Base-by-base conservation (phyloP, 495 filamentous ascomycete species). In the Aspergillus nidulans region DNA sequence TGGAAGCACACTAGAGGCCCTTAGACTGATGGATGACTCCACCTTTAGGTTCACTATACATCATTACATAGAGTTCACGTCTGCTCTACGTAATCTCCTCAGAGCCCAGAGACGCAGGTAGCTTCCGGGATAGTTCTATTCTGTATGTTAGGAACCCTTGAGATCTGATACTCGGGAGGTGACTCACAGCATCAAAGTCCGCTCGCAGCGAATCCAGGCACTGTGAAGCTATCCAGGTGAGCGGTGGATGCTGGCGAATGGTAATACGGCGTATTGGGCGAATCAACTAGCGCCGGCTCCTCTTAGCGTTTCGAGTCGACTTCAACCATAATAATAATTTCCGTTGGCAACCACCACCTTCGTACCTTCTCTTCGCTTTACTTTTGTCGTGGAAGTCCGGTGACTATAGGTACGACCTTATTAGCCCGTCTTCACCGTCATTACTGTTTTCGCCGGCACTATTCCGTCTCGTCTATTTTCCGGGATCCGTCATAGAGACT, bases 241-340 rank as follows among this genome's bases (percentile, higher is more conserved):
- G 44, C 26, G 44, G 26, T 47, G 44, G 25, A 43, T 16, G 16
- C 18, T 34, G 4, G 30, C 15, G 30, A 34, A 34, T 12, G 4
- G 30, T 34, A 34, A 34, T 34, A 49, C 19, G 10, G 19, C 28
- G 47, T 39, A 49, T 49, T 20, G 15, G 10, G 28, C 19, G 32
- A 39, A 39, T 39, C 47, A 49, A 34, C 56, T 60, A 55, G 48
- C 48, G 52, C 57, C 39, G 49, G 21, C 45, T 39, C 26, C 4
- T 49, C 19, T 49, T 49, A 38, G 47, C 32, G 24, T 50, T 46
- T 52, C 50, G 28, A 49, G 20, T 50, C 44, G 30, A 49, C 46
- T n/a, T 56, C 32, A 42, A 55, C 52, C 43, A 55, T 53, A 32
- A 39, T 49, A 38, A 49, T 49, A 49, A 49, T 49, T 49, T 49